Percentiles rank a stretch among this genome's conserved stretches.
Evolutionary conservation across 1,284 basidiomycete species (phyloP).

Genomic region (Marasmius fiardii): DNA sequence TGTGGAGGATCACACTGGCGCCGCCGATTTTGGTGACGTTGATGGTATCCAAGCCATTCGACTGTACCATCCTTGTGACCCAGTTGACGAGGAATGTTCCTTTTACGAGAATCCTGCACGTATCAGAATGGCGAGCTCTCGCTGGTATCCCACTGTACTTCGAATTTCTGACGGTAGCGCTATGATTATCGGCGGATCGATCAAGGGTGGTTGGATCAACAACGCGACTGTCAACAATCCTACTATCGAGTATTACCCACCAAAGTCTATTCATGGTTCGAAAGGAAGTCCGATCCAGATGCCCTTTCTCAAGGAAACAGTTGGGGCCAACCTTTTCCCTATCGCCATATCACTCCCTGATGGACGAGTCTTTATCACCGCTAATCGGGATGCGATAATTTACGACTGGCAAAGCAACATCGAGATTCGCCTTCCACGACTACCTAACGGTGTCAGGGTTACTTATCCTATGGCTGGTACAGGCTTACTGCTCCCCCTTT

Average conservation of each 20-base stretch:
- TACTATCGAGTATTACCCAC: constrained; percentile 77
- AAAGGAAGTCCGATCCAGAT: constrained; percentile 62
- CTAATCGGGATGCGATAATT: constrained; percentile 77
- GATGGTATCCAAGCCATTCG: constrained; percentile 75
- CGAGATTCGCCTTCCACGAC: constrained; percentile 60
- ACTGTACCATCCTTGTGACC: constrained; percentile 67
- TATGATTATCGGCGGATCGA: constrained; percentile 80
- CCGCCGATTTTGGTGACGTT: constrained; percentile 72
- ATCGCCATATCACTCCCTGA: constrained; percentile 74
- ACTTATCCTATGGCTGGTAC: constrained; percentile 83
- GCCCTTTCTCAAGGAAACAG: constrained; percentile 66
- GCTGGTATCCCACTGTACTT: constrained; percentile 75
- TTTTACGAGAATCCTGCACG: constrained; percentile 65
- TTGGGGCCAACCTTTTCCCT: constrained; percentile 82
- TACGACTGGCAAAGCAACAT: constrained; percentile 71
- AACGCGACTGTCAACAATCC: constrained; percentile 78
- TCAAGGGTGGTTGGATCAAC: constrained; percentile 80
- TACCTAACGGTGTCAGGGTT: constrained; percentile 79
- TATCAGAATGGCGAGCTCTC: constrained; percentile 66
- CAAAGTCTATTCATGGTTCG: constrained; percentile 63
- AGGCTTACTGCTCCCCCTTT: constrained; percentile 68
- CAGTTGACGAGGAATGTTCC: constrained; percentile 45
- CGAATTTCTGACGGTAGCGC: constrained; percentile 74
- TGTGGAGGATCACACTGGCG: constrained; percentile 54
- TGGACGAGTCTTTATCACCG: constrained; percentile 73